Evolutionary conservation across 2,329 filamentous ascomycete species (phyloP), one percentile per base, ranked within the genome.

Genomic region (Aspergillus vadensis): DNA sequence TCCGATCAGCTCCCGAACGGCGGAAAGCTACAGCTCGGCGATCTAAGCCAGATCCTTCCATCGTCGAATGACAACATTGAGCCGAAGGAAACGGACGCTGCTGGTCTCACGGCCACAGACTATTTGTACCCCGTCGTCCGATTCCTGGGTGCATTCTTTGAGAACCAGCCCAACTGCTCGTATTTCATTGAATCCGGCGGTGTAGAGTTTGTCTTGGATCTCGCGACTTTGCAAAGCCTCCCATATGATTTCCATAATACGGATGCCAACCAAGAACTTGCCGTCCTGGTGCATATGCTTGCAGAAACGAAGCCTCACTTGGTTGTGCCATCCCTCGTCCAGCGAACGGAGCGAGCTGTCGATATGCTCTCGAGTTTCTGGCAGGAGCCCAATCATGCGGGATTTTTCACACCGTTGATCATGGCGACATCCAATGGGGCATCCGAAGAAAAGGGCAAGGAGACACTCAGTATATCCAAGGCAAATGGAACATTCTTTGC

Each of bases 261-360:
- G 5, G 78, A 83, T 55, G 86, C 90, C 4, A 88, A 88, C 58
- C 85, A 88, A 61, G 87, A 89, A 61, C 82, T 97, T 57, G 86
- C 88, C 15, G 85, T 87, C 38, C 88, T 96, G 10, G 82, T 97
- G 53, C 87, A 91, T 64, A 85, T 89, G 65, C 84, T 97, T 64
- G 86, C 93, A 6, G 94, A 98, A 68, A 85, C 87, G 25, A 91
- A 91, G 61, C 88, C 93, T 1, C 86, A 94, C 67, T 81, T 96
- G 19, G 88, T 92, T 2, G 81, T 99, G 7, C 93, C 94, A 0
- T 91, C 91, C 4, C 78, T 99, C 27, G 80, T 97, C 60, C 86
- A 86, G 64, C 88, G 93, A 51, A 86, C 90, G 14, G 88, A 94
- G 68, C 79, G 81, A 52, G 86, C 90, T 4, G 79, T 96, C 56